phyloP scores from a whole-genome alignment of 129 eudicot genomes.

The Daucus carota region DH1_v3.0 NC_030381.2:43244501-43245000 shows the following conservation, averaged over 20 bases:
- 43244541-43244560: not conserved
- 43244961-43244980: constrained; percentile 17
- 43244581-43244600: too few species aligned
- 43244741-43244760: not conserved
- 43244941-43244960: constrained; percentile 26
- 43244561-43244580: not conserved
- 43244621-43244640: too few species aligned
- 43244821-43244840: not conserved
- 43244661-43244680: too few species aligned
- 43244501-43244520: not conserved
- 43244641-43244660: too few species aligned
- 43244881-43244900: not conserved
- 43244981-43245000: constrained; percentile 12
- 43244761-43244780: too few species aligned
- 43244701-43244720: constrained; percentile 10
- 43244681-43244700: constrained; percentile 12
- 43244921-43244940: not conserved
- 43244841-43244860: not conserved
- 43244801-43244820: too few species aligned
- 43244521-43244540: not conserved
- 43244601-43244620: too few species aligned
- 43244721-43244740: not conserved
- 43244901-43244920: not conserved
- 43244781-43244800: not conserved
- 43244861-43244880: not conserved